Base-by-base conservation (phyloP, 768 basidiomycete species). In the Lentinus brumalis region DNA sequence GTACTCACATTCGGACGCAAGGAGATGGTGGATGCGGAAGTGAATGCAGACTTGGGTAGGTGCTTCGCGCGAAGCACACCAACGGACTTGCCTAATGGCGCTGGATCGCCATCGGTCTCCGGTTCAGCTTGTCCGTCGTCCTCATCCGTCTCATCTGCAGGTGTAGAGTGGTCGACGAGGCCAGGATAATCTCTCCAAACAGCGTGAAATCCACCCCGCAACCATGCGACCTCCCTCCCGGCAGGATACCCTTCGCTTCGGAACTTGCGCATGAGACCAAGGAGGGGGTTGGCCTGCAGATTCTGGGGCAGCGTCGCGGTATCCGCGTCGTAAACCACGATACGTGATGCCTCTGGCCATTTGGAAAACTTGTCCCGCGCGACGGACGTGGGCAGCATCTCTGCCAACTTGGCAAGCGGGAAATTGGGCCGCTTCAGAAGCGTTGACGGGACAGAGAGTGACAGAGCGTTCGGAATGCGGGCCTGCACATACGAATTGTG, bases 401-500 rank as follows among this genome's bases (percentile, higher is more conserved):
- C 85, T 7, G 83, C 77, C 30, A 98, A 82, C 44, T 87, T 87
- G 44, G 85, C 79, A 9, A 96, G 81, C 30, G 91, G 88, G 77
- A 94, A 96, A 3, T 88, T 80, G 1, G 94, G 94, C 0, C 96
- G 87, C 64, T 94, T 94, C 71, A 98, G 87, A 21, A 98, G 87
- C 0, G 95, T 98, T 3, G 96, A 94, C 1, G 96, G 96, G 5
- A 97, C 91, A 50, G 91, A 92, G 63, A 98, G 84, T 50, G 93
- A 93, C 55, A 97, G 77, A 8, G 94, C 88, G 50, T 75, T 68
- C 42, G 82, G 81, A 32, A 97, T 66, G 52, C 94, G 88, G 26
- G 86, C 86, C 9, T 81, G 69, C 6, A 84, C 75, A 72, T 85
- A 89, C 7, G 88, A 84, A 16, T 88, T 87, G 74, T 92, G 91